phyloP scores from a whole-genome alignment of 257 asterid genomes.

The Mentha longifolia region DNA sequence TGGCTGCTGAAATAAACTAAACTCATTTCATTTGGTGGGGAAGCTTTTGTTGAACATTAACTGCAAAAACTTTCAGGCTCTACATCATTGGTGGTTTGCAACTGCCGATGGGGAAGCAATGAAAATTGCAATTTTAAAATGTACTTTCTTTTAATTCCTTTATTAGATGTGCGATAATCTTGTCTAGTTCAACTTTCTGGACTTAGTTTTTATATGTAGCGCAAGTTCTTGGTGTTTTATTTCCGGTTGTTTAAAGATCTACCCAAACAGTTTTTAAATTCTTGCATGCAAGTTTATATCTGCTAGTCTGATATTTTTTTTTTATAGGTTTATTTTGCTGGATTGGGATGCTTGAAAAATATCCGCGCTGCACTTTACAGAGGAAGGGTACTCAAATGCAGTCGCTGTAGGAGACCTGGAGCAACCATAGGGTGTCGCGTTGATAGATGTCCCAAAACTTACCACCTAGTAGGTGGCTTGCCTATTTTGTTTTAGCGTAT shows the following conservation, averaged over 20 bases:
- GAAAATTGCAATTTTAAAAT: not conserved
- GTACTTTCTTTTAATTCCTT: not conserved
- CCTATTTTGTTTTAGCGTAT: slow-evolving; percentile 24
- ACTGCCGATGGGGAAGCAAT: not conserved
- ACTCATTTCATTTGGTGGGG: not conserved
- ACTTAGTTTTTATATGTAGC: slow-evolving; percentile 16
- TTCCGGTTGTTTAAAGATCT: slow-evolving; percentile 7
- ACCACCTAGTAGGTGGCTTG: slow-evolving; percentile 79
- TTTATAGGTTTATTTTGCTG: slow-evolving; percentile 97
- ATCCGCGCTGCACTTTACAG: slow-evolving; percentile 97
- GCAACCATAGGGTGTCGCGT: slow-evolving; percentile 99
- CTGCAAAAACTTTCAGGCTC: not conserved
- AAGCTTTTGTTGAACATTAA: not conserved
- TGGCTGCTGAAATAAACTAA: not conserved
- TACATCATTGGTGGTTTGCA: not conserved
- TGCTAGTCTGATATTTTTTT: slow-evolving; percentile 24
- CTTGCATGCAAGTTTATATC: slow-evolving; percentile 28
- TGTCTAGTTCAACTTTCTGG: slow-evolving; percentile 32
- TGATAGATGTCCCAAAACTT: slow-evolving; percentile 97
- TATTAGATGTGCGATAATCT: slow-evolving; percentile 34
- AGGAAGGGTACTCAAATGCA: slow-evolving; percentile 93
- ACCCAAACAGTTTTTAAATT: slow-evolving; percentile 18
- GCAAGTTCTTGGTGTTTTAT: slow-evolving; percentile 24
- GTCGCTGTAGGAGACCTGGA: slow-evolving; percentile 95
- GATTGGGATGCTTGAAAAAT: slow-evolving; percentile 96